Base-by-base conservation (phyloP, 1,284 basidiomycete species). In the Cryptococcus maquisensis region DNA sequence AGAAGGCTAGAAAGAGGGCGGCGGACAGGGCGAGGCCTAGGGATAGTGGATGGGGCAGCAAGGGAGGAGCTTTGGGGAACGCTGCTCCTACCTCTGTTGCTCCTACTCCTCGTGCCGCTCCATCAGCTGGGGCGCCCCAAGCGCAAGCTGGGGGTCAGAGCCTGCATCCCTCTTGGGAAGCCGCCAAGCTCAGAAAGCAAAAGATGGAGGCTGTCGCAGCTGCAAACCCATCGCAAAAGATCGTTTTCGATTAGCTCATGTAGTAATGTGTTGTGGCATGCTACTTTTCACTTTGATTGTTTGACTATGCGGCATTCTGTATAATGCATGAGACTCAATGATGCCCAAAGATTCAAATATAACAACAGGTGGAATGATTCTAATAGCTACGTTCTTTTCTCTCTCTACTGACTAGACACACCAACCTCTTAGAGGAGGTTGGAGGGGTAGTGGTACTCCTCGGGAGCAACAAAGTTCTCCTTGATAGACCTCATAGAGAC, bases 91-190 rank as follows among this genome's bases (percentile, higher is more conserved):
- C 45, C 43, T 42, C 52, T n/a, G 41, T 58, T 47, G 20, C 58
- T 28, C 23, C 45, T 24, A 44, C 35, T 24, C 26, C 49, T 23
- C 16, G 24, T 26, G n/a, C 21, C 32, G 9, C 16, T 10, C 38
- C 48, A 6, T 36, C 26, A 18, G 24, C 54, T 8, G 36, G 13
- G 18, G 13, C 26, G 9, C 28, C 50, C 2, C n/a, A 23, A 21
- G 26, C 39, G 23, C 39, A 24, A 16, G 18, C 20, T 20, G 76
- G 80, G 52, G 20, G 18, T 8, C 79, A 76, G 59, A 78, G 81
- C 28, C 63, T 93, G 54, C 93, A 96, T 77, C 93, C 92, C 2
- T 92, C 89, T 18, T 96, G 93, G 92, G 88, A 89, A 74, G 92
- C 92, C 4, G 95, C 93, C 75, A 81, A 81, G 73, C 83, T 83